Conservation (phyloP, 106 monocot species). For the Phalaenopsis equestris region DNA sequence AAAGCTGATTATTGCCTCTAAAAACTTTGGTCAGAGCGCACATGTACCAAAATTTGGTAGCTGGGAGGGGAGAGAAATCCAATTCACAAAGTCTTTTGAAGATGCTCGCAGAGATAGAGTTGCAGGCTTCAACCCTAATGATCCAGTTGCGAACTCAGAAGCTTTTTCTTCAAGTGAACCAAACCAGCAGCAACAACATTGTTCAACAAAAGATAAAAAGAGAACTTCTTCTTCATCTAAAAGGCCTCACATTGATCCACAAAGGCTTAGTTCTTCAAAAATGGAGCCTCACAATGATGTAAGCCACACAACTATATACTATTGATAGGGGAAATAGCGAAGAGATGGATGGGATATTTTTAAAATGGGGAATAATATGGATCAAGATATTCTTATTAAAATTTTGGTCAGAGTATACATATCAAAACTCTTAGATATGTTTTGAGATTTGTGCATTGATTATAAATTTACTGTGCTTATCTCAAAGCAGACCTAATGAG, state of each 20-base stretch:
- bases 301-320: background rate
- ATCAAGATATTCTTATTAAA: too few relatives aligned
- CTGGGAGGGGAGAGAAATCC: conserved; percentile 11
- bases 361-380: too few relatives aligned
- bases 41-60: too few relatives aligned
- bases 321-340: background rate
- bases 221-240: background rate
- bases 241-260: background rate
- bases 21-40: conserved; percentile 4
- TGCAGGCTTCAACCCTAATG: conserved; percentile 25
- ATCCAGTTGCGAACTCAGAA: conserved; percentile 24
- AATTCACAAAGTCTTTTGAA: conserved; percentile 26
- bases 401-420: too few relatives aligned
- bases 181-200: background rate
- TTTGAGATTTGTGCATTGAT: too few relatives aligned
- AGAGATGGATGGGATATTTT: too few relatives aligned
- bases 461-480: too few relatives aligned
- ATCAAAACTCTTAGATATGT: too few relatives aligned
- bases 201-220: background rate
- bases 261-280: background rate
- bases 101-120: conserved; percentile 17
- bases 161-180: background rate
- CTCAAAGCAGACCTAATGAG: too few relatives aligned
- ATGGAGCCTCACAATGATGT: background rate
- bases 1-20: background rate